These are phyloP conservation scores for Albifimbria verrucaria DNA, from an alignment of 2,329 filamentous ascomycete genomes.

Conservation along the genomic window DNA sequence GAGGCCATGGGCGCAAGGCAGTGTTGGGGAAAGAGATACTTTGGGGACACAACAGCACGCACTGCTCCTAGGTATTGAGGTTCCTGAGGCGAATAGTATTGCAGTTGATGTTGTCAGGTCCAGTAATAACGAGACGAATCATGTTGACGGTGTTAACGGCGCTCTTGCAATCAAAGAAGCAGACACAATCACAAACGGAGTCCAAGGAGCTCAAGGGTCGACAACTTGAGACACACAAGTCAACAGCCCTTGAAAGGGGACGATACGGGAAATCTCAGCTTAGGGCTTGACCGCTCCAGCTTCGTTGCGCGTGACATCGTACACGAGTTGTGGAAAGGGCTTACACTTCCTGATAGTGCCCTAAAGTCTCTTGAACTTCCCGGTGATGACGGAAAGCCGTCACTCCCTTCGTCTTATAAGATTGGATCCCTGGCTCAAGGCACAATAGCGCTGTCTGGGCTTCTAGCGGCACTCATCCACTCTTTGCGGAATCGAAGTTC, in stretches of 20 bases:
- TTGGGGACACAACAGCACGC: conserved; percentile 36
- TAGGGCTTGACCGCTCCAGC: neutral
- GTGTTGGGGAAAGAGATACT: conserved; percentile 32
- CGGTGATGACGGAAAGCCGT: conserved; percentile 12
- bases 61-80: conserved; percentile 23
- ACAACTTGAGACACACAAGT: too few species aligned
- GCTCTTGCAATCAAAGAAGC: too few species aligned
- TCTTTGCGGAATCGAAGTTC: conserved; percentile 25
- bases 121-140: too few species aligned
- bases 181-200: too few species aligned
- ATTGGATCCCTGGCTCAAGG: conserved; percentile 50
- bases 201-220: too few species aligned
- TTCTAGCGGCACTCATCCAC: conserved; percentile 45
- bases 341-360: conserved; percentile 9
- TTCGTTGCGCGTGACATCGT: conserved; percentile 6
- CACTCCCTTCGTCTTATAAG: conserved; percentile 50
- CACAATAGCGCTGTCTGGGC: conserved; percentile 46
- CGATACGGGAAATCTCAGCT: too few species aligned
- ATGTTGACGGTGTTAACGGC: too few species aligned
- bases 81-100: too few species aligned
- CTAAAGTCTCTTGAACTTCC: conserved; percentile 13
- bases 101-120: too few species aligned
- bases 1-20: conserved; percentile 30
- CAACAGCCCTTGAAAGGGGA: too few species aligned
- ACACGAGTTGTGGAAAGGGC: conserved; percentile 12